phyloP scores from a whole-genome alignment of 345 rosid species.

The Reutealis trisperma region DNA sequence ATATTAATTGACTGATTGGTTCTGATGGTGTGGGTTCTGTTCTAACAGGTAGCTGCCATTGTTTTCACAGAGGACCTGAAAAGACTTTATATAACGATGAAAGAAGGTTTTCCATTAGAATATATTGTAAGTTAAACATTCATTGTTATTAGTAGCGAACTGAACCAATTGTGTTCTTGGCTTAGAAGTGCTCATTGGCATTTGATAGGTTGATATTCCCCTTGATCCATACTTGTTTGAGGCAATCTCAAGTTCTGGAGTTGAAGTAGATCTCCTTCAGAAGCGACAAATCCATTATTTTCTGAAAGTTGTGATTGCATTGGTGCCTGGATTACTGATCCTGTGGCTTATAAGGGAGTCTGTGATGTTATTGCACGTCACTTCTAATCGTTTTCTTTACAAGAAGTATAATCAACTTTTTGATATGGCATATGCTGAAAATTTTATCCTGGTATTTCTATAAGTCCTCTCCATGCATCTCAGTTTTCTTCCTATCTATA shows the following conservation, averaged over 20 bases:
- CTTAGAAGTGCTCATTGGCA: slow-evolving; percentile 20
- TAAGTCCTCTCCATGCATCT: not conserved
- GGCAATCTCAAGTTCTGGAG: slow-evolving; percentile 77
- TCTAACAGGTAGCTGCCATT: slow-evolving; percentile 82
- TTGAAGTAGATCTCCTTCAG: slow-evolving; percentile 95
- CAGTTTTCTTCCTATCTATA: slow-evolving; percentile 3
- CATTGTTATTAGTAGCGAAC: slow-evolving; percentile 14
- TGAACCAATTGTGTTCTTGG: slow-evolving; percentile 16
- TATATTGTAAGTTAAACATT: slow-evolving; percentile 65
- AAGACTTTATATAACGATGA: slow-evolving; percentile 85
- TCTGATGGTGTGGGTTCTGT: slow-evolving; percentile 27
- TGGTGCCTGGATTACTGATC: slow-evolving; percentile 78
- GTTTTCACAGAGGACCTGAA: slow-evolving; percentile 95
- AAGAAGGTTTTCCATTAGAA: slow-evolving; percentile 93
- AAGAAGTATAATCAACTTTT: slow-evolving; percentile 85
- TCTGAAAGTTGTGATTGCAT: slow-evolving; percentile 74
- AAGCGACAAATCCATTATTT: slow-evolving; percentile 87
- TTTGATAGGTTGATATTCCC: slow-evolving; percentile 83
- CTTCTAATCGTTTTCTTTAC: slow-evolving; percentile 81
- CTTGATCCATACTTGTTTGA: slow-evolving; percentile 92
- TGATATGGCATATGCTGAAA: slow-evolving; percentile 93
- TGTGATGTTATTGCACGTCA: slow-evolving; percentile 73
- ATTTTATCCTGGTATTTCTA: slow-evolving; percentile 76
- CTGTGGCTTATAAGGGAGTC: slow-evolving; percentile 80
- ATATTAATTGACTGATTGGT: not conserved